Evolutionary conservation across 306 rosid genomes (phyloP).

Genomic region (Begonia masoniana): DNA sequence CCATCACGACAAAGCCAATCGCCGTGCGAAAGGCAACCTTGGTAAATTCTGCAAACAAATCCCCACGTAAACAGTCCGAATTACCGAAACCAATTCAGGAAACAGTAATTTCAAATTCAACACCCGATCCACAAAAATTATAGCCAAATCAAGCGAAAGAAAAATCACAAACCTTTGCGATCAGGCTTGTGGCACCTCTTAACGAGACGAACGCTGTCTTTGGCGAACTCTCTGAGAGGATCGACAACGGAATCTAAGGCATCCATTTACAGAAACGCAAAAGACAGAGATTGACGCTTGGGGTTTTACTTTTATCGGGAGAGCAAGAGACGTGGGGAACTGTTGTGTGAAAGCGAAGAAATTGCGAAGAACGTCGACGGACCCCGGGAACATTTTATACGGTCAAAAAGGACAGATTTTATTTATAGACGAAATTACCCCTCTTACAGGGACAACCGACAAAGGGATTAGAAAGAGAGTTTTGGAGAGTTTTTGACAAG

Average conservation of each 20-base stretch:
- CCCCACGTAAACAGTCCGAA: neutral
- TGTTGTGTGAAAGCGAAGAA: neutral
- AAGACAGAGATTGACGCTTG: neutral
- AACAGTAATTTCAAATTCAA: neutral
- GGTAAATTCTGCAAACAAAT: slow-evolving; percentile 10
- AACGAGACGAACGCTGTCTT: slow-evolving; percentile 17
- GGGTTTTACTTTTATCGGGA: no score
- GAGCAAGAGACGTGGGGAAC: neutral
- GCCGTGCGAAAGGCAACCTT: slow-evolving; percentile 18
- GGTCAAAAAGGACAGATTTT: no score
- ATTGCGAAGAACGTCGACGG: neutral
- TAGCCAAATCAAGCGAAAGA: neutral
- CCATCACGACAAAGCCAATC: slow-evolving; percentile 18
- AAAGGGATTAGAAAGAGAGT: no score
- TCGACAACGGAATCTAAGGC: slow-evolving; percentile 18
- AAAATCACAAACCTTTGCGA: slow-evolving; percentile 8
- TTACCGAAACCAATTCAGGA: no score
- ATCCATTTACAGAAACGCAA: slow-evolving; percentile 8
- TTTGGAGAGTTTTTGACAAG: no score
- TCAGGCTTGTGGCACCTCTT: slow-evolving; percentile 20
- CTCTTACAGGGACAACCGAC: no score
- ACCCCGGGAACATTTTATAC: no score
- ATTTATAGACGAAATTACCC: no score
- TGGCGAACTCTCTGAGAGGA: slow-evolving; percentile 19
- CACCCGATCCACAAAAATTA: neutral